Evolutionary conservation across 352 stramenopile species (phyloP).

Genomic region (Phytopythium vexans): DNA sequence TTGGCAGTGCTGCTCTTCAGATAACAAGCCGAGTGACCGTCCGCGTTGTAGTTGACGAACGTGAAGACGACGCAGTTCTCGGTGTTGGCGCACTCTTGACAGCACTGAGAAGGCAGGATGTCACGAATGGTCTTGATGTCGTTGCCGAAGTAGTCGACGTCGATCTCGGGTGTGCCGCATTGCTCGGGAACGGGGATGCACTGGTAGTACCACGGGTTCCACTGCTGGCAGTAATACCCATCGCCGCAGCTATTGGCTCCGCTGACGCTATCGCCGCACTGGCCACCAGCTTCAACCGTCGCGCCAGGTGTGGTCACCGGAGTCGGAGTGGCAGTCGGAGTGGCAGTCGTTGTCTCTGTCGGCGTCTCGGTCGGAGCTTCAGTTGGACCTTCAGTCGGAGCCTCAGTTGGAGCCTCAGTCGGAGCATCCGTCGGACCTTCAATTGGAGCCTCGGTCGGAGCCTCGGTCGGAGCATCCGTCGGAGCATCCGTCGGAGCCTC

Average conservation of each 20-base stretch:
- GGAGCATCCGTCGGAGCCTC: no score
- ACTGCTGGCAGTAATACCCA: slow-evolving; percentile 15
- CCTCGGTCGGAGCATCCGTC: no score
- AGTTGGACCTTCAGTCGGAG: no score
- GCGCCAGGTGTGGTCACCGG: no score
- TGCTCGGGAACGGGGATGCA: slow-evolving; percentile 10
- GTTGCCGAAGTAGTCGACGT: slow-evolving; percentile 24
- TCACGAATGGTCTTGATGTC: slow-evolving; percentile 20
- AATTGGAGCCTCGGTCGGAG: no score
- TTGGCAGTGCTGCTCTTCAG: slow-evolving; percentile 26
- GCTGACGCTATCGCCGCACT: not conserved
- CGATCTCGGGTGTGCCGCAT: slow-evolving; percentile 14
- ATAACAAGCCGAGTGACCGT: no score
- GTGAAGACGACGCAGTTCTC: slow-evolving; percentile 25
- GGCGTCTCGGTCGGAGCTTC: no score
- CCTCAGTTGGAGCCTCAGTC: no score
- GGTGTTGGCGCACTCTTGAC: slow-evolving; percentile 16
- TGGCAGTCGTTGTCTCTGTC: no score
- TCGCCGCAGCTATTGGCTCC: slow-evolving; percentile 10
- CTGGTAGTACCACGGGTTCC: slow-evolving; percentile 14
- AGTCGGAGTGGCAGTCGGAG: no score
- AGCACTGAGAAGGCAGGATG: slow-evolving; percentile 20
- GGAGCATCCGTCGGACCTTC: no score
- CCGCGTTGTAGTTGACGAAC: slow-evolving; percentile 40
- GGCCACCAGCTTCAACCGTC: not conserved